Base-by-base conservation (phyloP, 139 green algal species). In the Desmodesmus armatus region DNA sequence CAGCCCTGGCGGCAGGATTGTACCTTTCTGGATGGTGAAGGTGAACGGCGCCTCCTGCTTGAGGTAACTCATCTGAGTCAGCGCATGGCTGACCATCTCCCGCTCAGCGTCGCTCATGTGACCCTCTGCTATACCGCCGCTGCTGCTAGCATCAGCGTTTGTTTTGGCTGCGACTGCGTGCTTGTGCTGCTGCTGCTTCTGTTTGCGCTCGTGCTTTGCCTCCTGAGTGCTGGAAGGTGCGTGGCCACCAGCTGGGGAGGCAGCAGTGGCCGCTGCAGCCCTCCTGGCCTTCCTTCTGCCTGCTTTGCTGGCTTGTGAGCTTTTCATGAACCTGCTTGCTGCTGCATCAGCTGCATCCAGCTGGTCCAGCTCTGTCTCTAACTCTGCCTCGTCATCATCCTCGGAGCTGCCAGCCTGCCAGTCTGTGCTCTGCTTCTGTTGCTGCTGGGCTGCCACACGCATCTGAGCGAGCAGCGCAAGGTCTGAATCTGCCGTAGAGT, bases 1-100 rank as follows among this genome's bases (percentile, higher is more conserved):
- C n/a, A n/a, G n/a, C n/a, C n/a, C n/a, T n/a, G n/a, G n/a, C n/a
- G n/a, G n/a, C n/a, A n/a, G n/a, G n/a, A n/a, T n/a, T n/a, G n/a
- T n/a, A 83, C 76, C 76, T 63, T 55, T 53, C 76, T 73, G 72
- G 55, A 83, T 83, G 35, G 72, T 55, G 31, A 62, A 83, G 15
- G 76, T 72, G 55, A 62, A 58, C 5, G 76, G 76, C 31, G 58
- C 76, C 55, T 73, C 35, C 41, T 72, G 55, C 55, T 73, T 83
- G 2, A 83, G 39, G 33, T 60, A 62, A 37, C 44, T 47, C 27
- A 83, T 47, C 40, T 83, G 76, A 35, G 55, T 83, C 76, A 83
- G 55, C 3, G 58, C 58, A 40, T 83, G 76, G 27, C 73, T 83
- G 35, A 83, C 31, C 37, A 62, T 35, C 33, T 83, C 27, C 76